These are phyloP conservation scores for Trichothecium sympodiale DNA, from an alignment of 2,329 filamentous ascomycete genomes.

Conservation along the genomic window DNA sequence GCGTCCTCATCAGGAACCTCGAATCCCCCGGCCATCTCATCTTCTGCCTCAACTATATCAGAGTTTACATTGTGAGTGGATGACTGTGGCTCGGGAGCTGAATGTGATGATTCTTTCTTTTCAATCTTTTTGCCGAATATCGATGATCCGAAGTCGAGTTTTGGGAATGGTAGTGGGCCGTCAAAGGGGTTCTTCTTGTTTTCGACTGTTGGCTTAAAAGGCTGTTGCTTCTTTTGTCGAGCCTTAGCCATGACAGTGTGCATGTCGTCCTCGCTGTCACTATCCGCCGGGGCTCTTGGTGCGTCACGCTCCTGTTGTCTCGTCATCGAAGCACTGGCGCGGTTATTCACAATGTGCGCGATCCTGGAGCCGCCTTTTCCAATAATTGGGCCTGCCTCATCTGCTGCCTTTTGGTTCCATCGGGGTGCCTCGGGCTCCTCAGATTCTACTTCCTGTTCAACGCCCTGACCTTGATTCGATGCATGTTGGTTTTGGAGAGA, in stretches of 20 bases:
- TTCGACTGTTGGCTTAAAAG: slow-evolving; percentile 26
- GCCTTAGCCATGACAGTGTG: slow-evolving; percentile 65
- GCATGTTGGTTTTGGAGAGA: slow-evolving; percentile 60
- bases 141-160: slow-evolving; percentile 58
- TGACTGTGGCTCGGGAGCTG: slow-evolving; percentile 16
- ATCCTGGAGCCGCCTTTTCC: slow-evolving; percentile 49
- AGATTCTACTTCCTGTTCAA: slow-evolving; percentile 32
- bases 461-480: slow-evolving; percentile 12
- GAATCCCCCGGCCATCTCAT: slow-evolving; percentile 54
- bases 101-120: slow-evolving; percentile 10
- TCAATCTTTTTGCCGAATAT: slow-evolving; percentile 40
- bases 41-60: slow-evolving; percentile 9
- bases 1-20: slow-evolving; percentile 31
- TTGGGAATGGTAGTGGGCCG: slow-evolving; percentile 85
- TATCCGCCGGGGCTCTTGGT: slow-evolving; percentile 23
- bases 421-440: slow-evolving; percentile 29
- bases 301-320: slow-evolving; percentile 19
- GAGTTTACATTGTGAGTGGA: slow-evolving; percentile 22
- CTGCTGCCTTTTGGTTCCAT: slow-evolving; percentile 45
- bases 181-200: slow-evolving; percentile 55
- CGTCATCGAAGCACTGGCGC: slow-evolving; percentile 50
- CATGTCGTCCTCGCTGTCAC: slow-evolving; percentile 73
- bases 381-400: slow-evolving; percentile 37
- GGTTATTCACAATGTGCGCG: slow-evolving; percentile 63
- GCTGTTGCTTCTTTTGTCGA: slow-evolving; percentile 42